Conservation (phyloP, 768 basidiomycete genomes). For the Ramaria rubella region DNA sequence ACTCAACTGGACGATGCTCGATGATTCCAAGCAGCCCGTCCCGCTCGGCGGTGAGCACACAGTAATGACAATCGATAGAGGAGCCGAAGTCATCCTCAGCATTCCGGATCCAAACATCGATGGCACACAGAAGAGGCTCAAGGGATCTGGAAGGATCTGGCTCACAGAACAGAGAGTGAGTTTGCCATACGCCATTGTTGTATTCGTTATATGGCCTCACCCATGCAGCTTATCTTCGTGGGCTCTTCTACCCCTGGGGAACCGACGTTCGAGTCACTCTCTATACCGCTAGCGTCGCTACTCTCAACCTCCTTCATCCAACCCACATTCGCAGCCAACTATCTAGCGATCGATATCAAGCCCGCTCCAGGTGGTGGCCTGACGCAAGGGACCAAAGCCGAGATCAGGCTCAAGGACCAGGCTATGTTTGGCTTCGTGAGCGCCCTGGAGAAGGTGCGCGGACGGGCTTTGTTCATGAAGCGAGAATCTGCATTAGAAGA, state of each 20-base stretch:
- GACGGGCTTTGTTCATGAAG: conserved; percentile 69
- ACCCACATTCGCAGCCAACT: conserved; percentile 66
- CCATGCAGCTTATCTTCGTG: conserved; percentile 56
- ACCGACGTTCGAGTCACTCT: conserved; percentile 36
- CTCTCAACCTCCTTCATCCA: conserved; percentile 69
- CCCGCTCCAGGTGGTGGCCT: conserved; percentile 65
- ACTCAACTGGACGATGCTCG: conserved; percentile 72
- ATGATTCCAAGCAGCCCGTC: conserved; percentile 48
- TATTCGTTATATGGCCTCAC: neutral
- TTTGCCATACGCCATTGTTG: conserved; percentile 1
- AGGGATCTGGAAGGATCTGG: conserved; percentile 49
- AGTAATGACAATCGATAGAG: conserved; percentile 48
- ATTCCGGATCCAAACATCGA: conserved; percentile 47
- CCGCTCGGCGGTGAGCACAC: conserved; percentile 58
- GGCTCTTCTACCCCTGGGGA: conserved; percentile 10
- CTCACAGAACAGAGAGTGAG: conserved; percentile 69
- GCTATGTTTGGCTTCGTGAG: conserved; percentile 71
- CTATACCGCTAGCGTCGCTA: conserved; percentile 56
- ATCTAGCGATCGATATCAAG: conserved; percentile 56
- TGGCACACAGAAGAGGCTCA: conserved; percentile 49
- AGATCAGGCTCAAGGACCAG: conserved; percentile 61
- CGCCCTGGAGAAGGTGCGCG: conserved; percentile 69
- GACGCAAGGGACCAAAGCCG: conserved; percentile 53
- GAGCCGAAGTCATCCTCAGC: conserved; percentile 50
- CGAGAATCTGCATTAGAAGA: conserved; percentile 52